Percentiles rank a stretch among this genome's conserved stretches.
Conservation (phyloP, 345 rosid species). For the Populus deltoides region DNA sequence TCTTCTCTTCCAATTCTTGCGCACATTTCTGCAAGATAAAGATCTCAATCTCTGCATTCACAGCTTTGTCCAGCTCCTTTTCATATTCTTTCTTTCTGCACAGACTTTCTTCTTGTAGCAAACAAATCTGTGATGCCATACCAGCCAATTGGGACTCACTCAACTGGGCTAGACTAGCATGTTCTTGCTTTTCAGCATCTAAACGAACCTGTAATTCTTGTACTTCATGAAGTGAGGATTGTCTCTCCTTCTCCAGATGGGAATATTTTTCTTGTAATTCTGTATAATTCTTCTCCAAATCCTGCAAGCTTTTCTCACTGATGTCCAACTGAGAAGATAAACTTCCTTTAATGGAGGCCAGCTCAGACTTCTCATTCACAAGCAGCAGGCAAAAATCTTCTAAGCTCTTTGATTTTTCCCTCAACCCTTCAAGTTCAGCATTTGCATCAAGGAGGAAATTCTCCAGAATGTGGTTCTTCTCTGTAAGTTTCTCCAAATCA, state of each 20-base stretch:
- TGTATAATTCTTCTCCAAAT: constrained; percentile 48
- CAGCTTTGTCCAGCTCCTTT: constrained; percentile 60
- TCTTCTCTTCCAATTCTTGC: constrained; percentile 61
- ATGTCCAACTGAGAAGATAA: constrained; percentile 53
- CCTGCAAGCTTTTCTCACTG: constrained; percentile 48
- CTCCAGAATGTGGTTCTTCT: constrained; percentile 63
- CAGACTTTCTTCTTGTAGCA: constrained; percentile 53
- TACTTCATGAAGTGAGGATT: constrained; percentile 46
- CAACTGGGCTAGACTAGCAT: constrained; percentile 41
- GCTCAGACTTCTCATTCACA: constrained; percentile 58
- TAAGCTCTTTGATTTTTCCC: constrained; percentile 49
- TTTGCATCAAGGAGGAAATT: constrained; percentile 66
- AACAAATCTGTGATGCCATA: constrained; percentile 53
- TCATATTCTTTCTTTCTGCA: constrained; percentile 59
- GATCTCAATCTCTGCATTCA: constrained; percentile 57
- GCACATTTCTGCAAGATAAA: constrained; percentile 64
- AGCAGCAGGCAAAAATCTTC: constrained; percentile 60
- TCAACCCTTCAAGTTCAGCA: constrained; percentile 66
- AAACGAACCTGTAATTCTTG: constrained; percentile 46
- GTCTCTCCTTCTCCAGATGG: constrained; percentile 58
- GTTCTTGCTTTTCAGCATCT: constrained; percentile 54
- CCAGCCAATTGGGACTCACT: constrained; percentile 43
- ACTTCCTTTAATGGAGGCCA: constrained; percentile 47
- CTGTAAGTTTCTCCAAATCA: constrained; percentile 55
- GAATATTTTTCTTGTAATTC: constrained; percentile 46